phyloP scores from a whole-genome alignment of 2,329 filamentous ascomycete genomes.

The Aspergillus ochraceus region DNA sequence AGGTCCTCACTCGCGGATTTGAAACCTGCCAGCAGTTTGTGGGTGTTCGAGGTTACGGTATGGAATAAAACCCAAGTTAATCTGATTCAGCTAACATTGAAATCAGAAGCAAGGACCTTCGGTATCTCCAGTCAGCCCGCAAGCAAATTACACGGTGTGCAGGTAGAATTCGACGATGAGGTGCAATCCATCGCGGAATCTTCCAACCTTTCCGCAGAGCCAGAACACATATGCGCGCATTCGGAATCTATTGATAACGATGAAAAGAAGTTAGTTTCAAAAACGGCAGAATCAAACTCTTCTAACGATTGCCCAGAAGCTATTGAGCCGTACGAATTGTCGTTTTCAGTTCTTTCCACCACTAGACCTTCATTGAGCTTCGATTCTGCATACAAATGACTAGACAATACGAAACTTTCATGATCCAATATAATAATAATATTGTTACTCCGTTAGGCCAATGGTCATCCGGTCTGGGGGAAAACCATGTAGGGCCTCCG shows the following conservation, averaged over 20 bases:
- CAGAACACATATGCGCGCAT: neutral
- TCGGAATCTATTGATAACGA: neutral
- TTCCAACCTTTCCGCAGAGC: neutral
- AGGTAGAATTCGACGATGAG: neutral
- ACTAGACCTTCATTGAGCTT: too few species aligned
- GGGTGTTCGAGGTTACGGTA: neutral
- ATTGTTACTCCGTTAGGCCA: too few species aligned
- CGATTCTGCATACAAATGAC: too few species aligned
- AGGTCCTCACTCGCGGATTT: conserved; percentile 42
- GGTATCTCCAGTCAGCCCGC: neutral
- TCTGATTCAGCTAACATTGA: neutral
- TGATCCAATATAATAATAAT: too few species aligned
- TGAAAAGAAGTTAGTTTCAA: neutral
- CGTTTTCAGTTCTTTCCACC: neutral
- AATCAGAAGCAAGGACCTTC: neutral
- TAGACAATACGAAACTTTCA: too few species aligned
- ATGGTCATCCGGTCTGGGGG: too few species aligned
- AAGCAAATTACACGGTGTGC: neutral
- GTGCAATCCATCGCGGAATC: neutral
- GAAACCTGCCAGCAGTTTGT: conserved; percentile 45
- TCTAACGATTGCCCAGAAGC: neutral
- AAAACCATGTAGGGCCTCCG: too few species aligned
- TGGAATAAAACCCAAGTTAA: neutral
- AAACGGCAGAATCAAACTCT: neutral
- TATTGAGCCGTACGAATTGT: neutral